Base-by-base conservation (phyloP, 768 basidiomycete genomes). In the Suillus occidentalis region DNA sequence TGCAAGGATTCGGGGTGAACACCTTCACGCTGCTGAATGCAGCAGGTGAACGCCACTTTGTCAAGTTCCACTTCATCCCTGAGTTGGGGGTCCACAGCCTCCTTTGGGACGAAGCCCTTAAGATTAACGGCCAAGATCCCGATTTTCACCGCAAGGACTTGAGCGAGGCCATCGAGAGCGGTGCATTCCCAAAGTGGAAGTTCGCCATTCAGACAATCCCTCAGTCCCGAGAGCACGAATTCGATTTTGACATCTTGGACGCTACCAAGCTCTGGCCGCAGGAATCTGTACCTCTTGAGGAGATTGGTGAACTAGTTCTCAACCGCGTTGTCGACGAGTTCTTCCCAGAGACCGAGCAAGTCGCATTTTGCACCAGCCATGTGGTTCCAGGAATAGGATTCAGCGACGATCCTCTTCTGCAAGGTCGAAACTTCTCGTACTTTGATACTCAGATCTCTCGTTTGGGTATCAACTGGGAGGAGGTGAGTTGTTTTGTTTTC, bases 131-230 rank as follows among this genome's bases (percentile, higher is more conserved):
- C 0, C 92, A 94, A 74, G 94, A 96, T 75, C 94, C 95, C 42
- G 94, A 95, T 75, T 96, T 92, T 77, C 94, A 95, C 67, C 86
- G 93, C 39, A 90, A 94, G 72, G 94, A 96, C 72, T 78, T 96
- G 3, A 84, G 86, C 60, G 94, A 95, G 70, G 94, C 94, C 7
- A 95, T 97, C 66, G 79, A 86, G 42, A 83, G 79, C 37, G 92
- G 89, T 4, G 81, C 82, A 2, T 89, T 81, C 71, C 88, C 95
- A 9, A 90, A 85, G 72, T 97, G 89, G 89, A 89, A 86, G 61
- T 82, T 97, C 42, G 89, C 86, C 39, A 87, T 97, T 9, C 73
- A 75, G 66, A 79, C 79, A 50, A 85, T 97, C 52, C 80, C 87
- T 22, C 86, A 92, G 72, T 81, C 84, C 56, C 80, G 85, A 52